A percentile compares a stretch with the other conserved stretches of the same genome.
These are phyloP conservation scores for Nannizzia gypsea DNA, from an alignment of 2,329 filamentous ascomycete genomes.

Conservation along the genomic window DNA sequence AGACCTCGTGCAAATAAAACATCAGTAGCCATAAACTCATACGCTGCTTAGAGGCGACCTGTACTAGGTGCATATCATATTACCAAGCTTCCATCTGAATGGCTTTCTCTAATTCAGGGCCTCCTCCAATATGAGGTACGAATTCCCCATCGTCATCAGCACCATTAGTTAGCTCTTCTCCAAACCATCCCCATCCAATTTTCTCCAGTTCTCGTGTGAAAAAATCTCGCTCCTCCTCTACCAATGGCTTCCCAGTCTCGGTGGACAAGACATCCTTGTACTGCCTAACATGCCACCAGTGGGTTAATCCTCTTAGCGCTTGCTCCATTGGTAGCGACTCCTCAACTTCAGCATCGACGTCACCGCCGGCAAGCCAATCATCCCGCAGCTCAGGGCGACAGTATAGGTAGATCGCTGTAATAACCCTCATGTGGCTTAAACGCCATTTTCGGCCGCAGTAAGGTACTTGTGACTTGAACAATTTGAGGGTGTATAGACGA, in stretches of 20 bases:
- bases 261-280: slow-evolving; percentile 65
- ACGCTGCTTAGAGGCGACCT: too few relatives aligned
- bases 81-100: slow-evolving; percentile 1
- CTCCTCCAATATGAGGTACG: slow-evolving; percentile 9
- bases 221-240: slow-evolving; percentile 66
- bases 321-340: slow-evolving; percentile 87
- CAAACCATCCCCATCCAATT: slow-evolving; percentile 43
- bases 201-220: slow-evolving; percentile 67
- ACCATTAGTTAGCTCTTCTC: slow-evolving; percentile 23
- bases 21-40: too few relatives aligned
- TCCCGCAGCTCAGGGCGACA: slow-evolving; percentile 85
- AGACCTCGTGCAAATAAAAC: too few relatives aligned
- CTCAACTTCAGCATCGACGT: slow-evolving; percentile 88
- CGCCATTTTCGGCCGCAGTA: slow-evolving; percentile 98
- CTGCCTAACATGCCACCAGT: slow-evolving; percentile 80
- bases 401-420: slow-evolving; percentile 90
- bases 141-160: slow-evolving; percentile 21
- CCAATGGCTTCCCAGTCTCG: slow-evolving; percentile 40
- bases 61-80: background rate
- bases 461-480: slow-evolving; percentile 97
- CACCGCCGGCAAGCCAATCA: slow-evolving; percentile 82
- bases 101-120: slow-evolving; percentile 23
- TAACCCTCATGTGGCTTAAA: slow-evolving; percentile 96
- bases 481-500: slow-evolving; percentile 86
- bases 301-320: slow-evolving; percentile 73